phyloP scores from a whole-genome alignment of 331 rosid genomes.

The Dryas integrifolia region DNA sequence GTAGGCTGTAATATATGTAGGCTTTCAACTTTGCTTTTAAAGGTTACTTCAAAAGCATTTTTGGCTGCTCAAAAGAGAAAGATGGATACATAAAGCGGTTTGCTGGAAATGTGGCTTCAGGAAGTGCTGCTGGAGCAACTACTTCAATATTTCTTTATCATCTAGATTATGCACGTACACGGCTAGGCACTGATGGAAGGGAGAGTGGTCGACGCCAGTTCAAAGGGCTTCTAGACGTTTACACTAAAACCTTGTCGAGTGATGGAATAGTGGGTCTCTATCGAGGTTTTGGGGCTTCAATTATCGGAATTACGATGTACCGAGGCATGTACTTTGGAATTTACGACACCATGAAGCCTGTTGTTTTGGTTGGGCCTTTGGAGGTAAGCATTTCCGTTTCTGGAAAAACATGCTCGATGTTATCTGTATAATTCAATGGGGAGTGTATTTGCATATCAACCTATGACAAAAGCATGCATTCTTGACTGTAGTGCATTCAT shows the following conservation, averaged over 20 bases:
- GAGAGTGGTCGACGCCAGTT: conserved; percentile 62
- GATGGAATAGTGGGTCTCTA: conserved; percentile 84
- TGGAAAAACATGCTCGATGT: conserved; percentile 8
- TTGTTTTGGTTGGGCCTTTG: conserved; percentile 73
- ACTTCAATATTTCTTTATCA: conserved; percentile 87
- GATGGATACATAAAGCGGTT: conserved; percentile 91
- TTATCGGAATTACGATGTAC: conserved; percentile 84
- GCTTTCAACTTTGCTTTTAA: conserved; percentile 99
- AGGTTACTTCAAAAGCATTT: conserved; percentile 90
- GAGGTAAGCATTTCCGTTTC: conserved; percentile 55
- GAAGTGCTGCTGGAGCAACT: conserved; percentile 98
- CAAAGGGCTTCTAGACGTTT: conserved; percentile 78
- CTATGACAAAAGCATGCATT: background rate
- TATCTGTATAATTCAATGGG: conserved; percentile 12
- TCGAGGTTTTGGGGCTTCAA: conserved; percentile 90
- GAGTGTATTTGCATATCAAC: background rate
- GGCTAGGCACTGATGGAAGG: conserved; percentile 75
- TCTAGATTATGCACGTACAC: conserved; percentile 88
- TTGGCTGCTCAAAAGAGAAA: conserved; percentile 81
- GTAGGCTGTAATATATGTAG: conserved; percentile 60
- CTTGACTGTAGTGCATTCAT: background rate
- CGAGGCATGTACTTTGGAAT: conserved; percentile 98
- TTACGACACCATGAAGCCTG: conserved; percentile 89
- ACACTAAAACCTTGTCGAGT: conserved; percentile 70
- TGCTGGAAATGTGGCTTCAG: conserved; percentile 98